These are phyloP conservation scores for Ophiostoma tasmaniense DNA, from an alignment of 2,329 filamentous ascomycete species.

Conservation along the genomic window DNA sequence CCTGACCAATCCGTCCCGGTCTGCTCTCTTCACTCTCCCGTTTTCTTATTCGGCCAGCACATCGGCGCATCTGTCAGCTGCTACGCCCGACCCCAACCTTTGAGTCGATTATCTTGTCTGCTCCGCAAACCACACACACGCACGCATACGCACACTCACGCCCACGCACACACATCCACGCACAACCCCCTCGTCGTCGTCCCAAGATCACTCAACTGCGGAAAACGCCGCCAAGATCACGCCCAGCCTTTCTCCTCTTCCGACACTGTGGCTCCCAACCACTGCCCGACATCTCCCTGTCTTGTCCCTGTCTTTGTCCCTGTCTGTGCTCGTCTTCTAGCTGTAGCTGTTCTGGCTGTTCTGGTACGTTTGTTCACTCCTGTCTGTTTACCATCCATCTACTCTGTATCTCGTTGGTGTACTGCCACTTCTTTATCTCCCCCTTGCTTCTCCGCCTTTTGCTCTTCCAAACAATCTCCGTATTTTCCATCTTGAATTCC, in stretches of 20 bases:
- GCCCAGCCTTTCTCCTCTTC: constrained; percentile 15
- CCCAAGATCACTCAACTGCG: neutral
- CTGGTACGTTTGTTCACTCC: neutral
- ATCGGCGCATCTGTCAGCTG: neutral
- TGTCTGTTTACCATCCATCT: neutral
- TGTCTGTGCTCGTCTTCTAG: neutral
- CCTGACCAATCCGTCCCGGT: neutral
- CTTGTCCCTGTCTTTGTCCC: neutral
- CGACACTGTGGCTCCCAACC: constrained; percentile 12
- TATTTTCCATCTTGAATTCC: neutral
- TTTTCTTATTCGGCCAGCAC: neutral
- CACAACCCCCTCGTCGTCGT: neutral
- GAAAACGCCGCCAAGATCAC: constrained; percentile 11
- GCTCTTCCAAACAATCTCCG: neutral
- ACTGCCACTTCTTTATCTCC: constrained; percentile 9
- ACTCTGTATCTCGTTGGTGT: neutral
- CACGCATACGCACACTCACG: no score
- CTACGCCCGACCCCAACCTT: neutral
- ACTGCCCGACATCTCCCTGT: constrained; percentile 5
- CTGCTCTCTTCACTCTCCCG: neutral
- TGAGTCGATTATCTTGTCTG: neutral
- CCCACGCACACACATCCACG: neutral
- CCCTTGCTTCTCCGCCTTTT: constrained; percentile 7
- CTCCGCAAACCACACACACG: neutral
- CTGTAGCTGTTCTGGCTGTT: neutral